Conservation (phyloP, 768 basidiomycete genomes). For the Hericium rajendrae region DNA sequence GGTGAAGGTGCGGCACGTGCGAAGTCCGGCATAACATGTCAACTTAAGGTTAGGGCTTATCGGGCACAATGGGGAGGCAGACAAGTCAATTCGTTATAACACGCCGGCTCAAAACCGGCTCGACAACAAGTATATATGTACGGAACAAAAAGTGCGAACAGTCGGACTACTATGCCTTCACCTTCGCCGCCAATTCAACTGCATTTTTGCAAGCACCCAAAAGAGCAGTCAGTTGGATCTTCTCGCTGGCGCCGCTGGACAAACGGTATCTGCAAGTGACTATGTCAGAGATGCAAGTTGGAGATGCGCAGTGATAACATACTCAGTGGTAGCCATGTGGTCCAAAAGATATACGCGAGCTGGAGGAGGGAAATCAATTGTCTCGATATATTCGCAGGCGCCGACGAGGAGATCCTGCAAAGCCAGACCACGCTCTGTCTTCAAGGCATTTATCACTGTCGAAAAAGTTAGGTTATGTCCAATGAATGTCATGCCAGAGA, state of each 20-base stretch:
- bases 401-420: conserved; percentile 90
- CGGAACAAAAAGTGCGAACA: not conserved
- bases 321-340: conserved; percentile 94
- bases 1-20: not conserved
- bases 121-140: not conserved
- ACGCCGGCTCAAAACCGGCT: not conserved
- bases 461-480: not conserved
- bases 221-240: conserved; percentile 86
- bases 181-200: conserved; percentile 61
- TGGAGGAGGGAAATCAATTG: conserved; percentile 75
- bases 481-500: not conserved
- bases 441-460: conserved; percentile 77
- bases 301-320: conserved; percentile 22
- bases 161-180: conserved; percentile 4
- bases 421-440: conserved; percentile 87
- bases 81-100: not conserved
- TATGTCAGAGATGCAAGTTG: not conserved
- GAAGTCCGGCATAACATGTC: not conserved
- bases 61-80: not conserved
- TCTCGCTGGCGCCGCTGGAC: conserved; percentile 88
- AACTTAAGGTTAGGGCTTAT: not conserved
- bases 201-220: conserved; percentile 90
- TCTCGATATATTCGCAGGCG: conserved; percentile 83
- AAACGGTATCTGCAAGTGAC: conserved; percentile 61
- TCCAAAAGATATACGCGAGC: conserved; percentile 90